These are phyloP conservation scores for Alternaria sp. DNA, from an alignment of 2,329 filamentous ascomycete species.

Conservation along the genomic window DNA sequence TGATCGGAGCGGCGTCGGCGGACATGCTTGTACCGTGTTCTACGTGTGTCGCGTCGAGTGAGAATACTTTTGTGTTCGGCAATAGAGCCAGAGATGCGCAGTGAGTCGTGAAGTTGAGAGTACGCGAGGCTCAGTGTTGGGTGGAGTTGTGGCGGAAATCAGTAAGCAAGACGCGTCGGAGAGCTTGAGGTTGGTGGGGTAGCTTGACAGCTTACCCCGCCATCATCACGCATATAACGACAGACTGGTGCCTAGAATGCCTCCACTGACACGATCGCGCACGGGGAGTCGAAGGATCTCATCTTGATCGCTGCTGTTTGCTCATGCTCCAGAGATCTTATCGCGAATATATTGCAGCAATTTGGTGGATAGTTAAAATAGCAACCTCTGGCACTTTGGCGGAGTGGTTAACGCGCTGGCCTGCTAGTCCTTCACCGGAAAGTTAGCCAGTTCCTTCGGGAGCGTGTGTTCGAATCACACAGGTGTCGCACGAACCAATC, in stretches of 20 bases:
- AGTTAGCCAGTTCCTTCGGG: conserved; percentile 40
- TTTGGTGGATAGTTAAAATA: accelerated
- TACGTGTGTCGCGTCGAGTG: not conserved
- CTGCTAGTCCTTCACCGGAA: conserved; percentile 28
- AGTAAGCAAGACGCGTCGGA: not conserved
- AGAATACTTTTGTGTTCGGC: not conserved
- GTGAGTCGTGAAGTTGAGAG: not conserved
- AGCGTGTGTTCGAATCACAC: conserved; percentile 42
- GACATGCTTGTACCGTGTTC: conserved; percentile 61
- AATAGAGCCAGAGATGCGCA: not conserved
- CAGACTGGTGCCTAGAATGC: not conserved
- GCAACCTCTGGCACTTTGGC: conserved; percentile 13
- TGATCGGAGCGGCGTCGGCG: conserved; percentile 68
- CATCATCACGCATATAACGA: not conserved
- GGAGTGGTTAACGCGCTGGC: conserved; percentile 39
- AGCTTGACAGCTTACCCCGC: not conserved
- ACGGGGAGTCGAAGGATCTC: not conserved
- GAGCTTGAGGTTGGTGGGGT: not conserved
- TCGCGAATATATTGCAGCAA: not conserved
- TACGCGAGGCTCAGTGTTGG: not conserved
- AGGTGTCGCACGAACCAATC: conserved; percentile 29
- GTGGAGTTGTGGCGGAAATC: not conserved
- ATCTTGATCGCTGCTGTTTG: not conserved
- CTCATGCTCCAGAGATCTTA: accelerated
- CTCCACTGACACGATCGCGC: not conserved